These are phyloP conservation scores for Pseudotsuga menziesii DNA, from an alignment of 75 land plant genomes.

Conservation along the genomic window DNA sequence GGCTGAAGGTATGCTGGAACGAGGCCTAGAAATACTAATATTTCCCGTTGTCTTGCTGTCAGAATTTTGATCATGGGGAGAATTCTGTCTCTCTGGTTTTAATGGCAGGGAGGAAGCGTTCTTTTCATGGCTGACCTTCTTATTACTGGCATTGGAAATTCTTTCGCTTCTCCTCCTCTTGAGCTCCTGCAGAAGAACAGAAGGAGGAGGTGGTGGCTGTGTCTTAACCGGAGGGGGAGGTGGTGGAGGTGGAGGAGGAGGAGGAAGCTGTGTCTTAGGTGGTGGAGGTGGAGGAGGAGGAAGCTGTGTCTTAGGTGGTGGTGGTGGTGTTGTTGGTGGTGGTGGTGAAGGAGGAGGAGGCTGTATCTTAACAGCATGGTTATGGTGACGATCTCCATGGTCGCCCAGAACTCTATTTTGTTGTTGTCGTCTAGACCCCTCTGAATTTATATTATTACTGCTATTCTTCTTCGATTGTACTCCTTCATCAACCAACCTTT, in stretches of 20 bases:
- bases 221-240: neutral
- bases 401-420: neutral
- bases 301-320: neutral
- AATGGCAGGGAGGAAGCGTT: neutral
- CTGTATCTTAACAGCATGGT: too few species aligned
- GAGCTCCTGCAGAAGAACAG: conserved; percentile 5
- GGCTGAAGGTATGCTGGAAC: neutral
- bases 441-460: neutral
- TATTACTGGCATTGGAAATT: neutral
- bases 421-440: neutral
- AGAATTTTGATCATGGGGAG: too few species aligned
- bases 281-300: neutral
- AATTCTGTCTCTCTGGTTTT: conserved; percentile 7
- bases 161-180: neutral
- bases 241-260: neutral
- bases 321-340: too few species aligned
- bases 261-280: neutral
- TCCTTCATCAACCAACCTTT: neutral
- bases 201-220: neutral
- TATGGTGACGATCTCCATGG: too few species aligned
- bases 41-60: neutral
- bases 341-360: too few species aligned
- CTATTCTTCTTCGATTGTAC: conserved; percentile 5
- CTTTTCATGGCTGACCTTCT: neutral
- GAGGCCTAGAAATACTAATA: neutral